These are phyloP conservation scores for Pulveroboletus sp. DNA, from an alignment of 768 basidiomycete genomes.

Conservation along the genomic window DNA sequence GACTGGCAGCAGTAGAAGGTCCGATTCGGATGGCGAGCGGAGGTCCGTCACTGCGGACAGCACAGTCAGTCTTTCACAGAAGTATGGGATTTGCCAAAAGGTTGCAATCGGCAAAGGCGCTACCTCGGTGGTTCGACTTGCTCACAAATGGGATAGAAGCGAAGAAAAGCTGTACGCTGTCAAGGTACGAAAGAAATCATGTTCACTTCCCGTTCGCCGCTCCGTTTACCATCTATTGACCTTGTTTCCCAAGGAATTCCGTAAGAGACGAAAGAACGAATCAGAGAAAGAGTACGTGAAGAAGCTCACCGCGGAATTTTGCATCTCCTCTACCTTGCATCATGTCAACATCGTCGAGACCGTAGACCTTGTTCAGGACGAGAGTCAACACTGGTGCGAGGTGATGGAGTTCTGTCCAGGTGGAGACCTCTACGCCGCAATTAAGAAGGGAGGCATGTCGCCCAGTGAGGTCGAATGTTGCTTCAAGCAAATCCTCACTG, in stretches of 20 bases:
- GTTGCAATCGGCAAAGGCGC: conserved; percentile 97
- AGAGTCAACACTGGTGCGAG: conserved; percentile 95
- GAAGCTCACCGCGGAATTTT: conserved; percentile 99
- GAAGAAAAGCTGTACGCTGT: conserved; percentile 98
- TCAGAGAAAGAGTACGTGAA: conserved; percentile 99
- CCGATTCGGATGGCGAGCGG: conserved; percentile 56
- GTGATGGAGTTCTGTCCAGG: conserved; percentile 99
- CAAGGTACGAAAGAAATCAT: conserved; percentile 58
- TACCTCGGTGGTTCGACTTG: conserved; percentile 93
- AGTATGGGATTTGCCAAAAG: conserved; percentile 97
- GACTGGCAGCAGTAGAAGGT: conserved; percentile 56
- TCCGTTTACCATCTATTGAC: background rate
- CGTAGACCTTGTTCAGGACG: conserved; percentile 98
- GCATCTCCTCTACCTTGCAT: conserved; percentile 93
- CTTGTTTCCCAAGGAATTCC: conserved; percentile 73
- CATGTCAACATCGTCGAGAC: conserved; percentile 97
- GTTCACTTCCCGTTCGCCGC: background rate
- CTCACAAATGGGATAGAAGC: conserved; percentile 96
- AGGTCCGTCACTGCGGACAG: conserved; percentile 48
- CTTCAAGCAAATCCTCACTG: conserved; percentile 92
- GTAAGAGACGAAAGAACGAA: conserved; percentile 96
- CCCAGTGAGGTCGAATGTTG: conserved; percentile 93
- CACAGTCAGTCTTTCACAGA: conserved; percentile 63
- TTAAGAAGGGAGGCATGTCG: conserved; percentile 94
- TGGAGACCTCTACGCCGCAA: conserved; percentile 96